Conservation (phyloP, 202 grass and related monocot species). For the Panicum virgatum region DNA sequence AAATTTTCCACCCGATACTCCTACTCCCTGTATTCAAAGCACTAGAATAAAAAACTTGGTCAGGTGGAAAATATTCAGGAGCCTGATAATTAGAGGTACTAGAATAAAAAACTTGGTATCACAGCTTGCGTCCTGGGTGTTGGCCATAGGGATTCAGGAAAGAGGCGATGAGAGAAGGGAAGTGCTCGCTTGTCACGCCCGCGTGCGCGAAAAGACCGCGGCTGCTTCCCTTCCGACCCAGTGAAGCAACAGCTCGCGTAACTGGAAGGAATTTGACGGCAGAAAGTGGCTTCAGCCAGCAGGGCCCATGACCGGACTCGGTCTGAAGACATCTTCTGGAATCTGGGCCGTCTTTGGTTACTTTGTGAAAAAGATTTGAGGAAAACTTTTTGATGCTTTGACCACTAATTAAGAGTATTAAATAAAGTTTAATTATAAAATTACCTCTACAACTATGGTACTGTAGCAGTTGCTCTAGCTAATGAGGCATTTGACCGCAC, state of each 20-base stretch:
- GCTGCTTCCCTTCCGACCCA: not conserved
- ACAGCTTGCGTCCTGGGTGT: not conserved
- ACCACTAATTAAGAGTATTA: too few species aligned
- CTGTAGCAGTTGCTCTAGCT: too few species aligned
- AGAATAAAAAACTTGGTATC: not conserved
- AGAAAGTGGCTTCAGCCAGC: not conserved
- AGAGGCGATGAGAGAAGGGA: not conserved
- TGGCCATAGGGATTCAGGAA: not conserved
- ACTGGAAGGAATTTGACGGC: conserved; percentile 16
- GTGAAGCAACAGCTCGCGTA: not conserved
- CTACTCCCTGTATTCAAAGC: not conserved
- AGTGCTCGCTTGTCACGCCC: not conserved
- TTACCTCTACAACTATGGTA: too few species aligned
- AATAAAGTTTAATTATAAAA: too few species aligned
- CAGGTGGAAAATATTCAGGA: not conserved
- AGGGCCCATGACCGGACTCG: conserved; percentile 1
- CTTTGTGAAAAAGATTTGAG: too few species aligned
- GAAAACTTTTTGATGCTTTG: too few species aligned
- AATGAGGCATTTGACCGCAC: too few species aligned
- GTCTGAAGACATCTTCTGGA: conserved; percentile 30
- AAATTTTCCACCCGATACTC: not conserved
- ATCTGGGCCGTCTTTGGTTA: too few species aligned
- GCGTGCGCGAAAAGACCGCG: not conserved
- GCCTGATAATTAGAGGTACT: too few species aligned
- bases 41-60: not conserved